Percentiles rank a stretch among this genome's conserved stretches.
These are phyloP conservation scores for Suhomyces ambrosiae DNA, from an alignment of 1,139 yeast genomes.

Conservation along the genomic window DNA sequence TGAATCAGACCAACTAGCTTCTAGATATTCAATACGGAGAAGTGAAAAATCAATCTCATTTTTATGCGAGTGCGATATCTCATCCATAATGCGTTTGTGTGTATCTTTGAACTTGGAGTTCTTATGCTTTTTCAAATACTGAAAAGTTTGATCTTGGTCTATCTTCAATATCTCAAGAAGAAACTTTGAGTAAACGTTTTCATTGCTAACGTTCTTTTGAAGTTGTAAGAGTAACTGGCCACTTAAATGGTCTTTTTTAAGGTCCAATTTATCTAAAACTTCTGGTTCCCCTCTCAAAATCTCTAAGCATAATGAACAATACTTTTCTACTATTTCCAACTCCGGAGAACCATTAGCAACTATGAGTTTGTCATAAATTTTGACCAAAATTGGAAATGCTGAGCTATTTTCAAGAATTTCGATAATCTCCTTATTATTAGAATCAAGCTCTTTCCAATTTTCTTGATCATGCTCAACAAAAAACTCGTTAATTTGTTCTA, in stretches of 20 bases:
- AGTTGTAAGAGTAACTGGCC: conserved; percentile 19
- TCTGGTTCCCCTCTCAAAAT: conserved; percentile 4
- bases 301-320: conserved; percentile 12
- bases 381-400: conserved; percentile 6
- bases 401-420: conserved; percentile 1
- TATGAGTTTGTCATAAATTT: conserved; percentile 8
- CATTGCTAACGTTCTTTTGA: conserved; percentile 23
- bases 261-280: background rate
- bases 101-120: conserved; percentile 29
- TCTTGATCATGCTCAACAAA: conserved; percentile 12
- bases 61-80: conserved; percentile 24
- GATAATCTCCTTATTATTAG: conserved; percentile 10
- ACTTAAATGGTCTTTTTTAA: conserved; percentile 9
- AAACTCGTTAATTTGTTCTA: conserved; percentile 4
- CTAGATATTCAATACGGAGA: conserved; percentile 41
- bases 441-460: conserved; percentile 14
- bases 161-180: conserved; percentile 35
- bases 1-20: conserved; percentile 29
- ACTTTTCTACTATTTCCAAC: conserved; percentile 9
- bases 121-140: conserved; percentile 32
- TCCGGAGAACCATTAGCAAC: background rate
- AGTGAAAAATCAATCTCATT: conserved; percentile 29
- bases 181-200: conserved; percentile 26
- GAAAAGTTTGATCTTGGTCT: conserved; percentile 31
- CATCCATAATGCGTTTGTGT: conserved; percentile 37